Percentiles rank a stretch among this genome's conserved stretches.
phyloP scores from a whole-genome alignment of 371 early-diverging fungal genomes.

The Parasitella parasitica region DNA sequence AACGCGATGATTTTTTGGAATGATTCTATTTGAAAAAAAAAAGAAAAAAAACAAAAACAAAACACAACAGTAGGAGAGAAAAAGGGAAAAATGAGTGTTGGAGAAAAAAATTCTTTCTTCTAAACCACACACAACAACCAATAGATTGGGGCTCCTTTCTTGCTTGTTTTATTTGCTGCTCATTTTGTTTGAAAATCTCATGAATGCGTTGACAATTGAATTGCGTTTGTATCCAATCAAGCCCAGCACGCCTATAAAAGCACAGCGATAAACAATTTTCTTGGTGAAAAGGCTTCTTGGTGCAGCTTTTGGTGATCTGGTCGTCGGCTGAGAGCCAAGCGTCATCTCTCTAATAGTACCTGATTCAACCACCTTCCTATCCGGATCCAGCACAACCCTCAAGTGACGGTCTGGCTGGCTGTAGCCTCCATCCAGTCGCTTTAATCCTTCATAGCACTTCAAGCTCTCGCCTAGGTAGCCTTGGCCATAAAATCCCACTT shows the following conservation, averaged over 20 bases:
- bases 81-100: not conserved
- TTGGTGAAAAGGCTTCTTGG: not conserved
- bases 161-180: not conserved
- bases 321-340: not conserved
- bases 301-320: too few species aligned
- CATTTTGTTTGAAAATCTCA: not conserved
- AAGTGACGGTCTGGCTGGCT: slow-evolving; percentile 33
- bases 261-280: not conserved
- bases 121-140: too few species aligned
- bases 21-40: not conserved
- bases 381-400: slow-evolving; percentile 29
- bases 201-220: not conserved
- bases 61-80: not conserved
- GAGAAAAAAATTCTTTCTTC: slow-evolving; percentile 5
- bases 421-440: slow-evolving; percentile 34
- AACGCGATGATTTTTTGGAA: not conserved
- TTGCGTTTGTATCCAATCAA: not conserved
- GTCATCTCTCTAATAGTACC: not conserved
- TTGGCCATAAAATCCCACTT: slow-evolving; percentile 54
- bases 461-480: slow-evolving; percentile 16
- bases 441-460: slow-evolving; percentile 36
- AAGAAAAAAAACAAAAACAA: not conserved
- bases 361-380: slow-evolving; percentile 22
- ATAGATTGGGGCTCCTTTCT: not conserved
- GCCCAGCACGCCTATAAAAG: not conserved